Base-by-base conservation (phyloP, 1,139 yeast species). In the Taphrina sp. region DNA sequence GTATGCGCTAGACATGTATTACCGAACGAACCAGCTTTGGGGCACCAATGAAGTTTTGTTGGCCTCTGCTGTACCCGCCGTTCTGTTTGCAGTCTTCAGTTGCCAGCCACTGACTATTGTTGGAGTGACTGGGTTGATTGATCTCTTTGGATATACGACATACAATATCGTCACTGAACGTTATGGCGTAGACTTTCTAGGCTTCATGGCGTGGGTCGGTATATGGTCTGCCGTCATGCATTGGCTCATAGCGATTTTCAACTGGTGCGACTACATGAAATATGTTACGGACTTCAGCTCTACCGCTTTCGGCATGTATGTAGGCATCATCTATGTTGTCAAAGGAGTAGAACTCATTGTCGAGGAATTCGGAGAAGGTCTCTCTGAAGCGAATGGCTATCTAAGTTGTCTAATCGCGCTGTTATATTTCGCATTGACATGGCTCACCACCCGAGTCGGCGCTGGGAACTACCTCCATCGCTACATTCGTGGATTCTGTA, bases 21-120 rank as follows among this genome's bases (percentile, higher is more conserved):
- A 42, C n/a, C 89, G 87, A 59, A 92, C 98, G 0, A 72, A 85
- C 58, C 82, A 85, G 63, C 77, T 90, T 23, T 92, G 86, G 65
- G 98, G 98, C 1, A 85, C 92, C 1, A 92, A 92, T 66, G 98
- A 92, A 66, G 85, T 90, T 2, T 72, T 92, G 31, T 67, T 92
- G 66, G 77, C 95, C 20, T 81, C 90, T 31, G 96, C 96, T 0
- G 70, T 92, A 64, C 97, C 88, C 0, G 97, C 97, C 0, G 78
- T 90, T 3, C 82, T 85, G 2, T 92, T 92, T 74, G 96, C 97
- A 0, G 65, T 85, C 4, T 74, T 90, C 58, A 76, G 85, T 0
- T 97, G 97, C 0, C 96, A 90, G 64, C 97, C 98, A 0, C 70
- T 92, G 34, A 87, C 95, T 65, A 86, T 92, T 31, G 97, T 92